Percentiles rank a stretch among this genome's conserved stretches.
These are phyloP conservation scores for Termitomyces bulborhizus DNA, from an alignment of 768 basidiomycete species.

Conservation along the genomic window DNA sequence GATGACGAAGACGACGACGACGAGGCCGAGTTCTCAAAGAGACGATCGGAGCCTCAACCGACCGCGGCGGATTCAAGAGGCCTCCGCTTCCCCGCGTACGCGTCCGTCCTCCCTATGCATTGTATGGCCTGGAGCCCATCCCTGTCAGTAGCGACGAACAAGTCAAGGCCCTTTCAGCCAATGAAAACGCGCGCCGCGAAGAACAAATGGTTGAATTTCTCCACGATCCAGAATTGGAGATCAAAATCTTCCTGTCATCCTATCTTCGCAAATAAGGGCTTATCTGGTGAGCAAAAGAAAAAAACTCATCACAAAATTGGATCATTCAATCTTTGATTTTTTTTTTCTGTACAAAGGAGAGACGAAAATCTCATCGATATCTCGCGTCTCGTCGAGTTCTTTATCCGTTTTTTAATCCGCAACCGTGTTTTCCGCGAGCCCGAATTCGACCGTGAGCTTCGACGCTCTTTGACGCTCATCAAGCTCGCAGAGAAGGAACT, in stretches of 20 bases:
- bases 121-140: constrained; percentile 26
- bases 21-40: constrained; percentile 22
- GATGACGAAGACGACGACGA: neutral
- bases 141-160: constrained; percentile 29
- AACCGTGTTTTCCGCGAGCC: constrained; percentile 47
- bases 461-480: constrained; percentile 37
- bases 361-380: constrained; percentile 39
- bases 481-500: constrained; percentile 42
- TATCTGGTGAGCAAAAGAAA: constrained; percentile 44
- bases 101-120: constrained; percentile 31
- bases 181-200: constrained; percentile 31
- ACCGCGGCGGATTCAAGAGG: constrained; percentile 8
- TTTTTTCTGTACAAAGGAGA: no score
- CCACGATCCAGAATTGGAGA: constrained; percentile 48
- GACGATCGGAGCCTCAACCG: constrained; percentile 6
- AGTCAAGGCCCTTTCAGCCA: constrained; percentile 28
- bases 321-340: no score
- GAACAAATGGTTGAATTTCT: constrained; percentile 49
- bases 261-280: constrained; percentile 63
- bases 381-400: constrained; percentile 55
- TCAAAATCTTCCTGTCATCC: constrained; percentile 67
- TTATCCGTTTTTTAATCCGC: constrained; percentile 54
- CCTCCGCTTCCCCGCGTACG: constrained; percentile 20
- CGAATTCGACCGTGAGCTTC: constrained; percentile 36
- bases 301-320: no score